Evolutionary conservation across 495 filamentous ascomycete genomes (phyloP), one percentile per base, ranked within the genome.

Genomic region (Penicillium atrosanguineum): DNA sequence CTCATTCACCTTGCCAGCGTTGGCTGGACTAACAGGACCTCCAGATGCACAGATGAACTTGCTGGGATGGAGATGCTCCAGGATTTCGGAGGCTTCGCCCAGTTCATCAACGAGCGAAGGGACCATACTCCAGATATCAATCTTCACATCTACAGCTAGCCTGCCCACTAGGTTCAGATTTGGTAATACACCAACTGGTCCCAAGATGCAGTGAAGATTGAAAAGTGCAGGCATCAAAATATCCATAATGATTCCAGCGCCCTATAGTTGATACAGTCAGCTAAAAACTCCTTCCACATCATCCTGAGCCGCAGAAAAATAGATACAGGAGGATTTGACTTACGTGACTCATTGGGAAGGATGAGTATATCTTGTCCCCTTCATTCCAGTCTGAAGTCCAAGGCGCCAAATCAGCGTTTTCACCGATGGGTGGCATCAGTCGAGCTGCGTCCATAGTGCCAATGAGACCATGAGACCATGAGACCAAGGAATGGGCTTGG

Each of bases 301-400:
- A 46, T n/a, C 9, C 26, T 18, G 15, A 31, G 44, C 15, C 44
- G 25, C 44, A 36, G 19, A 46, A 39, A 46, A 4, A 1, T 46
- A 36, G 44, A 11, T 34, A 36, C n/a, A 46, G 44, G 40, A 31
- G 44, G 26, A 46, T 1, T 46, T 23, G 15, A 46, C 44, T n/a
- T 46, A 46, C 44, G 28, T 46, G 44, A 46, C 44, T 46, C 44
- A 46, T 46, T 20, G 44, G 44, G 26, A 46, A 46, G 8, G 44
- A 46, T 14, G 44, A 46, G n/a, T 46, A 46, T 46, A 46, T 20
- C 25, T 15, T 36, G 44, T 46, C 26, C n/a, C 44, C 44, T 46
- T 46, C 44, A 23, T 46, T 46, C 44, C 44, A 46, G 44, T 46
- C 44, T 23, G 44, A 46, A 46, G 44, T 46, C 44, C 44, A 46